phyloP scores from a whole-genome alignment of 202 grass and related monocot species.

The Setaria italica region DNA sequence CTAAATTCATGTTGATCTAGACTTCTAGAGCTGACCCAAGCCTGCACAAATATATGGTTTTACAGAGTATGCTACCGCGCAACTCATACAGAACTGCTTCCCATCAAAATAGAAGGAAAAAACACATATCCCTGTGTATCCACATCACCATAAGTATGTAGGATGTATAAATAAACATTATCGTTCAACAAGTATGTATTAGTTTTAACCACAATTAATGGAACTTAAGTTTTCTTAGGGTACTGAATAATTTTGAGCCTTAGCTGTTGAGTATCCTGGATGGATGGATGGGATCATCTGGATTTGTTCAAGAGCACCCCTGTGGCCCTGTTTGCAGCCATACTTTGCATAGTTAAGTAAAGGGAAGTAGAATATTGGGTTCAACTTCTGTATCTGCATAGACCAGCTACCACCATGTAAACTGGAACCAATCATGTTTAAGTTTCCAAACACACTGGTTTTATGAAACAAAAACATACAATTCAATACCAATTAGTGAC shows the following conservation, averaged over 20 bases:
- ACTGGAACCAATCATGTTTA: background rate
- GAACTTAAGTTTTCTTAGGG: background rate
- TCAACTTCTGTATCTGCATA: background rate
- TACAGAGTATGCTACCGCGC: background rate
- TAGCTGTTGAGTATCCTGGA: background rate
- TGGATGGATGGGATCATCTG: background rate
- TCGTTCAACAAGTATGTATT: background rate
- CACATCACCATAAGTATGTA: background rate
- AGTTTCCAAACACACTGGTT: background rate
- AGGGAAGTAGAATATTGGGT: background rate
- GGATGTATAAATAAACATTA: background rate
- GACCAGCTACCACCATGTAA: background rate
- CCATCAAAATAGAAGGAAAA: conserved; percentile 1
- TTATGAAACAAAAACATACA: background rate
- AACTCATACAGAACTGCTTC: background rate
- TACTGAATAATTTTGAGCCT: background rate
- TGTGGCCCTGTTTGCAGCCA: background rate
- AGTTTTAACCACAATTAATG: background rate
- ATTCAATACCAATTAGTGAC: background rate
- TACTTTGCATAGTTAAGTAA: background rate
- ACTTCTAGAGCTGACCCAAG: background rate
- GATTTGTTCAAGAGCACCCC: background rate
- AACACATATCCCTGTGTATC: background rate
- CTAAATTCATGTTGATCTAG: background rate
- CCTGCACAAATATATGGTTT: background rate